phyloP scores from a whole-genome alignment of 2,329 filamentous ascomycete species.

The Tolypocladium tropicale region DNA sequence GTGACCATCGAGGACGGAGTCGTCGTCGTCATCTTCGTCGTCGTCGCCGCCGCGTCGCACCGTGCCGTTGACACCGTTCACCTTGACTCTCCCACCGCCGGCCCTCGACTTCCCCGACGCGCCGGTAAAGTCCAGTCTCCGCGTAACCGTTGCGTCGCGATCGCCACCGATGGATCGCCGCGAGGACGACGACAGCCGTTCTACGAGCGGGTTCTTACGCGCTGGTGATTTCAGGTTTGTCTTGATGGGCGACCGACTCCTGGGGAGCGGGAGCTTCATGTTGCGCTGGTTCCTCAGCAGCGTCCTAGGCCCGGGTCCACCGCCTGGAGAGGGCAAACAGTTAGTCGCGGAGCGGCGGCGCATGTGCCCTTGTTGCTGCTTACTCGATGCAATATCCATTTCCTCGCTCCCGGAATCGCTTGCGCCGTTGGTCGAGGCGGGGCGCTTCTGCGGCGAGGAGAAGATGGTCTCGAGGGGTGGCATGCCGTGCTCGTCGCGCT shows the following conservation, averaged over 20 bases:
- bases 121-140: constrained; percentile 42
- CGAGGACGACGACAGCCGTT: constrained; percentile 39
- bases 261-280: constrained; percentile 36
- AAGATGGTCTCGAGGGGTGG: constrained; percentile 81
- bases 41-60: constrained; percentile 16
- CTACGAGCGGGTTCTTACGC: constrained; percentile 47
- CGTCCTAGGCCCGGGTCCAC: constrained; percentile 43
- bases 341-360: not conserved
- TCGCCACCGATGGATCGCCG: constrained; percentile 25
- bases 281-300: constrained; percentile 40
- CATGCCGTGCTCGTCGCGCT: constrained; percentile 85
- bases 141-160: constrained; percentile 33
- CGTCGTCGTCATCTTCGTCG: constrained; percentile 15
- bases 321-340: constrained; percentile 25
- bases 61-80: constrained; percentile 19
- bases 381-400: constrained; percentile 44
- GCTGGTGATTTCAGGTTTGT: constrained; percentile 52
- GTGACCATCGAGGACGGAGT: constrained; percentile 13
- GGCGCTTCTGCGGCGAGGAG: constrained; percentile 64
- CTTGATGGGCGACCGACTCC: constrained; percentile 51
- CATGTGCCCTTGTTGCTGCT: constrained; percentile 5
- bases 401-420: constrained; percentile 30
- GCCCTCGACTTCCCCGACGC: constrained; percentile 6
- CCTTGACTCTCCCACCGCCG: constrained; percentile 5
- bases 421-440: constrained; percentile 14